Base-by-base conservation (phyloP, 2,329 filamentous ascomycete species). In the Lachnellula cervina region DNA sequence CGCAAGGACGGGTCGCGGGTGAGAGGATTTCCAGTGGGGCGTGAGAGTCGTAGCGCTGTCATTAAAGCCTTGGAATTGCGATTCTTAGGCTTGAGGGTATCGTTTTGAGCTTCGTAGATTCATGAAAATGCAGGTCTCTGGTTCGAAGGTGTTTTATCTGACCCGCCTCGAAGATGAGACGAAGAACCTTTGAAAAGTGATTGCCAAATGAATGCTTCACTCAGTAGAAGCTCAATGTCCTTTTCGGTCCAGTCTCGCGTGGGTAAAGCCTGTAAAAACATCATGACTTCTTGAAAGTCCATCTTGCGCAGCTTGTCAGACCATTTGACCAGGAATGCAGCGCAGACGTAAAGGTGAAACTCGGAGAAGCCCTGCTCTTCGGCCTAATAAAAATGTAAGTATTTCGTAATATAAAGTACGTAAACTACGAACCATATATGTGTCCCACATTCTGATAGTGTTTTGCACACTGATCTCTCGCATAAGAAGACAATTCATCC, bases 401-500 rank as follows among this genome's bases (percentile, higher is more conserved):
- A 34, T 32, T 38, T 8, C 5, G 3, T 13, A 51, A 17, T 28
- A 43, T 21, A 25, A 46, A 32, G 32, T n/a, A 23, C 54, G 54
- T 32, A 28, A 47, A 14, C 5, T 51, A 74, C 84, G 70, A 77
- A 97, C 93, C 76, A 99, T 82, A 75, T 99, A 99, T 25, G 94
- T 99, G 73, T 99, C 94, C 94, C 94, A 99, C 94, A 99, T 99
- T 64, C 94, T 82, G 61, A 99, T 96, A 0, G 91, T 97, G 70
- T 97, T 97, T 71, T 87, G 89, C 55, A 99, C 93, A 69, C 89
- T 96, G 62, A 99, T 89, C 74, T 99, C 94, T 61, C 94, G 83
- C 94, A 99, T 99, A 62, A 99, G 78, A 51, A 99, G 82, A 72
- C 94, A 99, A 68, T 99, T 99, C 94, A 99, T 99, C 94, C 94